Base-by-base conservation (phyloP, 192 early-diverging fungal genomes). In the Diversispora epigaea region DNA sequence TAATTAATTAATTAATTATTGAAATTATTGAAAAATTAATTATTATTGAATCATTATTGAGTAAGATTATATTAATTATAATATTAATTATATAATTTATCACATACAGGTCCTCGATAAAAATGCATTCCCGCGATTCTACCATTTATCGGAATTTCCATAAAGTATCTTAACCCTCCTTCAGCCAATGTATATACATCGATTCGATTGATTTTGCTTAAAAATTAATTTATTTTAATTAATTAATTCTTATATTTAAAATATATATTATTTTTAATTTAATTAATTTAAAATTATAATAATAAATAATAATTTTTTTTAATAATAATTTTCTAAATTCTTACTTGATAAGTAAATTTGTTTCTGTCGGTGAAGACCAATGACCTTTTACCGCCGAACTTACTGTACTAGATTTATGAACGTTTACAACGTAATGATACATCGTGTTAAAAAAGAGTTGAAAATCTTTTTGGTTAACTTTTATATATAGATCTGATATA, bases 381-480 rank as follows among this genome's bases (percentile, higher is more conserved):
- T 78, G 71, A 5, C 91, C 93, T 63, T 84, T 87, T 41, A 90
- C 81, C 19, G 90, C 86, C 32, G 82, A 78, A 4, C 78, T 81
- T 25, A 95, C 91, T 11, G 93, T 86, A 71, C 91, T 91, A 21
- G 93, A 81, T 82, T 90, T 91, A 75, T 93, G 87, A 7, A 93
- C 90, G n/a, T 90, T 92, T 40, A 89, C 92, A 39, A 93, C 89
- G 79, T 94, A 93, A 58, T 91, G 86, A 76, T 88, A 88, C 73
- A 74, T 74, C 58, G 50, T 54, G 14, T 17, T 54, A 17, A 14
- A 14, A 17, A 54, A 54, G 4, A 54, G n/a, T 17, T 54, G 12
- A n/a, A 54, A 54, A 54, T 17, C n/a, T 54, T 54, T 54, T 54
- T 49, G 50, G 11, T 54, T 14, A 32, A 32, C 25, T 32, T 32